Base-by-base conservation (phyloP, 2,329 filamentous ascomycete species). In the Aspergillus nomiae region DNA sequence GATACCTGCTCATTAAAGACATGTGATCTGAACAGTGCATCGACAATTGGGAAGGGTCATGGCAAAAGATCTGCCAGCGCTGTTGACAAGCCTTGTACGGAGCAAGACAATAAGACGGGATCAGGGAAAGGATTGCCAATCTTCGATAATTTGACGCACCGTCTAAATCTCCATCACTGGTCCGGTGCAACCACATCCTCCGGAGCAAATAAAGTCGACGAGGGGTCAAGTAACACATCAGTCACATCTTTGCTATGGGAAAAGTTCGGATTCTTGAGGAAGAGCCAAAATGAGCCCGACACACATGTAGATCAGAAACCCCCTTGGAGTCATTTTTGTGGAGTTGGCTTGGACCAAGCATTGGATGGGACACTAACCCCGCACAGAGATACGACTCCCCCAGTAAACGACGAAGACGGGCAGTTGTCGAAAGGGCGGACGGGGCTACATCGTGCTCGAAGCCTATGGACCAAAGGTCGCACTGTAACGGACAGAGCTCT, bases 211-310 rank as follows among this genome's bases (percentile, higher is more conserved):
- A 66, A 65, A 36, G 36, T 53, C n/a, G 65, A 63, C 26, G 62
- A 64, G 41, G 51, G 56, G 12, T 53, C 50, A 4, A 65, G 66
- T 56, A 61, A 53, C 57, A 60, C 62, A 41, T 59, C 60, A 36
- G 50, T 55, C 24, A 58, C 57, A n/a, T 63, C 63, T 28, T 62
- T 66, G 11, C 58, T 70, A 32, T 73, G 72, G 68, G 61, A 65
- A 16, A 67, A 64, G 36, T 30, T 71, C 24, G 32, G 63, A 48
- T 61, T 59, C n/a, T 59, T 43, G 45, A 67, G 59, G 50, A 66
- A 62, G 36, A 50, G 57, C 12, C 57, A 61, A 10, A 56, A 57
- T 36, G 61, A 61, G 36, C 16, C 19, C 6, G 55, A n/a, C 8
- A 28, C 48, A 21, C 48, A 45, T 36, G 38, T 38, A 4, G 59